A percentile compares a stretch with the other conserved stretches of the same genome.
Conservation (phyloP, 139 green algal species). For the Chlorokybus atmophyticus region DNA sequence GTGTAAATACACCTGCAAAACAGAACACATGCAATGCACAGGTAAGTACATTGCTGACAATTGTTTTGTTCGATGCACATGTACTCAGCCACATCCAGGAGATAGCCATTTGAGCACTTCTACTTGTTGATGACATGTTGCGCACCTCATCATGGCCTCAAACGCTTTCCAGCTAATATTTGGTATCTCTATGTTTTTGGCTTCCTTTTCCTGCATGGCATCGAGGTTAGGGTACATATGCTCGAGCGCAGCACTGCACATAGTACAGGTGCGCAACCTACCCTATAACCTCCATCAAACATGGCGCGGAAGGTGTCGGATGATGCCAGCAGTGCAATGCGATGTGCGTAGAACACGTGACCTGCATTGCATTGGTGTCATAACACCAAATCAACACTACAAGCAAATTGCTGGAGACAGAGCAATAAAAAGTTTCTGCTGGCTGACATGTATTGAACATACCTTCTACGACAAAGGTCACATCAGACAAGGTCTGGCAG, state of each 20-base stretch:
- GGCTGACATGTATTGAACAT: constrained; percentile 7
- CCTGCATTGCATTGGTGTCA: too few species aligned
- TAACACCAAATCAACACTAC: too few species aligned
- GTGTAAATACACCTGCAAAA: constrained; percentile 74
- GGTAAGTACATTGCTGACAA: too few species aligned
- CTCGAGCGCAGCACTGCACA: too few species aligned
- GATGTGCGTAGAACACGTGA: constrained; percentile 68
- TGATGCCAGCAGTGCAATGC: constrained; percentile 74
- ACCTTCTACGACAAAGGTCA: constrained; percentile 83
- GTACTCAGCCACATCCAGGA: too few species aligned
- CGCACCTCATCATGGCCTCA: constrained; percentile 41
- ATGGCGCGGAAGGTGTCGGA: constrained; percentile 85
- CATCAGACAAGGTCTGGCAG: constrained; percentile 67
- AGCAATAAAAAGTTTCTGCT: too few species aligned
- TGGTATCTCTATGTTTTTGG: constrained; percentile 74
- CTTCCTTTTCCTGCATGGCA: constrained; percentile 68
- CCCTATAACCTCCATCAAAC: constrained; percentile 75
- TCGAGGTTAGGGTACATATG: too few species aligned
- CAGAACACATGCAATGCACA: constrained; percentile 59
- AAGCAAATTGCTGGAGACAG: too few species aligned
- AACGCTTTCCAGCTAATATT: constrained; percentile 79
- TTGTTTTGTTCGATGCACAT: too few species aligned
- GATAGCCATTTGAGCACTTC: too few species aligned
- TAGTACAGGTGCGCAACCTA: neutral
- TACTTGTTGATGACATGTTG: too few species aligned